Percentiles rank a stretch among this genome's conserved stretches.
Conservation (phyloP, 768 basidiomycete genomes). For the Hypholoma fasciculare region DNA sequence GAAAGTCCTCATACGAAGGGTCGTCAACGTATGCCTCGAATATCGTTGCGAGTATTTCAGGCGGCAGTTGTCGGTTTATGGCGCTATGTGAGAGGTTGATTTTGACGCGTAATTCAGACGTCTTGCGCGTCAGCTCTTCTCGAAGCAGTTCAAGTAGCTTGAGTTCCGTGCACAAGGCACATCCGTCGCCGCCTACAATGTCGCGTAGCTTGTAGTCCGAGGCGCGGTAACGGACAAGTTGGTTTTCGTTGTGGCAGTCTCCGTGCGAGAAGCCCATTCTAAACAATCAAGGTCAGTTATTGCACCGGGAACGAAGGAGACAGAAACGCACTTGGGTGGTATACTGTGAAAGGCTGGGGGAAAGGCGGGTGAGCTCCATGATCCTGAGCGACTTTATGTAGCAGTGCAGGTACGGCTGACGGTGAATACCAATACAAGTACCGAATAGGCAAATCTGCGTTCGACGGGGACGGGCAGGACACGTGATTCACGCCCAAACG, state of each 20-base stretch:
- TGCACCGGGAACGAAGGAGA: neutral
- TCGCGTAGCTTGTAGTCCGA: neutral
- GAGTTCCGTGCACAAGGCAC: constrained; percentile 1
- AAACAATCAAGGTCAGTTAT: neutral
- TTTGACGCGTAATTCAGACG: neutral
- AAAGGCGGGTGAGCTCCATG: neutral
- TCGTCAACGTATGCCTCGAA: neutral
- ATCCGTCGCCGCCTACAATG: neutral
- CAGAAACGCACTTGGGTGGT: neutral
- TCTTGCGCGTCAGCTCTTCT: constrained; percentile 1
- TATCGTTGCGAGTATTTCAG: constrained; percentile 1
- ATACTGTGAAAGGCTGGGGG: neutral
- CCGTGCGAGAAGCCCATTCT: neutral
- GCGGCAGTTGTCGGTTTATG: constrained; percentile 1
- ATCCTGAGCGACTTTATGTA: neutral
- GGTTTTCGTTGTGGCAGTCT: neutral
- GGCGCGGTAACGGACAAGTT: neutral
- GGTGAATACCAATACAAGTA: neutral
- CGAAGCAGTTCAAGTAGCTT: neutral
- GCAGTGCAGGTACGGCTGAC: neutral
- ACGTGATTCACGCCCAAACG: neutral
- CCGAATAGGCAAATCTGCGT: neutral
- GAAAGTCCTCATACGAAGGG: neutral
- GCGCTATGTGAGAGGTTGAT: constrained; percentile 3
- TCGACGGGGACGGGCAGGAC: neutral